Evolutionary conservation across 768 basidiomycete species (phyloP).

Genomic region (Kwoniella sp.): DNA sequence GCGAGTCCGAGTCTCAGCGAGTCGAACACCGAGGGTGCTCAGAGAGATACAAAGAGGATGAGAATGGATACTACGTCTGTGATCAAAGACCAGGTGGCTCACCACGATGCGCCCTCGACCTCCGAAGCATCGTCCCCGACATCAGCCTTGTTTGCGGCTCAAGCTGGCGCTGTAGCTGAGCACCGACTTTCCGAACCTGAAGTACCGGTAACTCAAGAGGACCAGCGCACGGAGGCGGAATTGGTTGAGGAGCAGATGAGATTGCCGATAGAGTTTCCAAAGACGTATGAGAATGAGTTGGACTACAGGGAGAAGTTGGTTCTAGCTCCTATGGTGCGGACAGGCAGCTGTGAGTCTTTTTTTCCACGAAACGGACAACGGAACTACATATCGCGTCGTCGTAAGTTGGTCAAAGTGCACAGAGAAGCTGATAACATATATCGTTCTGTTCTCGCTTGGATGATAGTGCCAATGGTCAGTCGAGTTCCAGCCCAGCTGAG

Average conservation of each 20-base stretch:
- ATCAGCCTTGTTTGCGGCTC: no score
- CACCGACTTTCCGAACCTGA: no score
- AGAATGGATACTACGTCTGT: not conserved
- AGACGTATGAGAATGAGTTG: conserved; percentile 47
- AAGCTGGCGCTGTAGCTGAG: no score
- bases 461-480: conserved; percentile 69
- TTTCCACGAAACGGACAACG: no score
- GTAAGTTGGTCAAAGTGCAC: no score
- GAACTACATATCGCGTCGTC: no score
- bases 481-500: not conserved
- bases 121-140: no score
- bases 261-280: conserved; percentile 36
- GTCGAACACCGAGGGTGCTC: not conserved
- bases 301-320: conserved; percentile 86
- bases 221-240: conserved; percentile 20
- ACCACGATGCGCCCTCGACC: no score
- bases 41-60: conserved; percentile 7
- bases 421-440: not conserved
- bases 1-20: not conserved
- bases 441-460: no score
- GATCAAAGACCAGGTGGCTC: no score
- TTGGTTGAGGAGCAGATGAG: conserved; percentile 42
- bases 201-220: not conserved
- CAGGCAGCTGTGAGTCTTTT: conserved; percentile 66
- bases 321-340: conserved; percentile 98